phyloP scores from a whole-genome alignment of 345 rosid genomes.

The Euphorbia tirucalli region DNA sequence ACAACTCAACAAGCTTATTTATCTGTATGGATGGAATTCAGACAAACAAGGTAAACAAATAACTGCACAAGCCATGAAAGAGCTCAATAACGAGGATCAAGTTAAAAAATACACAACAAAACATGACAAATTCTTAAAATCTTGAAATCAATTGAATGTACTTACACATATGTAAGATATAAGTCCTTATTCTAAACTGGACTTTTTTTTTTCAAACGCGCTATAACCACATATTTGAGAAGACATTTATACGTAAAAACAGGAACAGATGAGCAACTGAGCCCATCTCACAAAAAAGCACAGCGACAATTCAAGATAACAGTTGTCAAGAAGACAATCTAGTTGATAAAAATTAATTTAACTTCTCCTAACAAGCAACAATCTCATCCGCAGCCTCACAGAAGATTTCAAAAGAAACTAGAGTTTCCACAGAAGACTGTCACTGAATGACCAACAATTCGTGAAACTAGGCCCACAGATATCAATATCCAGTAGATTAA shows the following conservation, averaged over 20 bases:
- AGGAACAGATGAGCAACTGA: not conserved
- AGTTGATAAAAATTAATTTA: not conserved
- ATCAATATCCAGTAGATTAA: not conserved
- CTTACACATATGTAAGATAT: not conserved
- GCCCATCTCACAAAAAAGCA: not conserved
- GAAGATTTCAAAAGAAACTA: not conserved
- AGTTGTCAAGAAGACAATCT: not conserved
- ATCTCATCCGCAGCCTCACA: not conserved
- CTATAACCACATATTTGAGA: not conserved
- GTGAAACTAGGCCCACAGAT: not conserved
- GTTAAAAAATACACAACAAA: no score
- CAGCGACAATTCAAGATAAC: not conserved
- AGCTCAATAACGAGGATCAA: not conserved
- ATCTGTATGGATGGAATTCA: constrained; percentile 40
- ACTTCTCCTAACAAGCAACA: not conserved
- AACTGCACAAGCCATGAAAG: not conserved
- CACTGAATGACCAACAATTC: not conserved
- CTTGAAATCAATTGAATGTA: not conserved
- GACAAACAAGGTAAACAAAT: constrained; percentile 7
- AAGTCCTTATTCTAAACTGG: not conserved
- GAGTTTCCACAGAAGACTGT: not conserved
- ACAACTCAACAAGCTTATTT: constrained; percentile 80
- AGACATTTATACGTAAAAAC: not conserved
- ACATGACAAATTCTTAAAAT: not conserved
- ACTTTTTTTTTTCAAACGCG: not conserved